These are phyloP conservation scores for Trichoderma arundinaceum DNA, from an alignment of 2,329 filamentous ascomycete species.

Conservation along the genomic window DNA sequence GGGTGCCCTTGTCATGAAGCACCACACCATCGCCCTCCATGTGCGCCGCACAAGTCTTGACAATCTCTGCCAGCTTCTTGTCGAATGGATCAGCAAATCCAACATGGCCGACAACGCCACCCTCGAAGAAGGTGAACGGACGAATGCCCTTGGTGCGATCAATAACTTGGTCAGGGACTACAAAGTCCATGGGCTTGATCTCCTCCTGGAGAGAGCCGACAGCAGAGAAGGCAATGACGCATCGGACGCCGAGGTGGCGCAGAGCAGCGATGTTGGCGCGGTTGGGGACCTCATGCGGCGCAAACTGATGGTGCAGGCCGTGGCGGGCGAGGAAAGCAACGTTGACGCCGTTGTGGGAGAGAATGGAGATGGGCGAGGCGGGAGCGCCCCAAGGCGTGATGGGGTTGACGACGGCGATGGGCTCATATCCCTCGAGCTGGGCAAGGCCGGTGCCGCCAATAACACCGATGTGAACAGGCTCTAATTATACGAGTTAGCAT, in stretches of 20 bases:
- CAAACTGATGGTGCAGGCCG: slow-evolving; percentile 84
- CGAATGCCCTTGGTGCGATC: slow-evolving; percentile 95
- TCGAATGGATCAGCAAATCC: slow-evolving; percentile 98
- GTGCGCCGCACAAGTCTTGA: slow-evolving; percentile 74
- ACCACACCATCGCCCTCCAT: slow-evolving; percentile 84
- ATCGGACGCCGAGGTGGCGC: slow-evolving; percentile 84
- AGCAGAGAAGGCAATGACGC: slow-evolving; percentile 91
- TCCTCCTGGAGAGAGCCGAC: slow-evolving; percentile 91
- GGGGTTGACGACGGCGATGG: slow-evolving; percentile 77
- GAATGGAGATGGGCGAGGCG: slow-evolving; percentile 77
- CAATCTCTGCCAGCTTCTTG: slow-evolving; percentile 72
- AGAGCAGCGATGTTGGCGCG: slow-evolving; percentile 99
- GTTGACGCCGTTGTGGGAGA: slow-evolving; percentile 80
- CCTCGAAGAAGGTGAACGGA: slow-evolving; percentile 95
- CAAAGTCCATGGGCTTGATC: slow-evolving; percentile 95
- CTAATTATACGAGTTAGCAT: slow-evolving; percentile 45
- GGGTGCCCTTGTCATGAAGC: slow-evolving; percentile 80
- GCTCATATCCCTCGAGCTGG: slow-evolving; percentile 83
- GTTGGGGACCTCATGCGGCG: slow-evolving; percentile 92
- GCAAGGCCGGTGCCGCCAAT: slow-evolving; percentile 93
- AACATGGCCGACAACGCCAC: slow-evolving; percentile 89
- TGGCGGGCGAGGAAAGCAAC: slow-evolving; percentile 95
- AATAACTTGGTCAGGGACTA: slow-evolving; percentile 94
- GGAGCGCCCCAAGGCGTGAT: slow-evolving; percentile 88
- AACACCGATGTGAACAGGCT: slow-evolving; percentile 80